Conservation (phyloP, 306 rosid species). For the Hylodesmum podocarpum region DNA sequence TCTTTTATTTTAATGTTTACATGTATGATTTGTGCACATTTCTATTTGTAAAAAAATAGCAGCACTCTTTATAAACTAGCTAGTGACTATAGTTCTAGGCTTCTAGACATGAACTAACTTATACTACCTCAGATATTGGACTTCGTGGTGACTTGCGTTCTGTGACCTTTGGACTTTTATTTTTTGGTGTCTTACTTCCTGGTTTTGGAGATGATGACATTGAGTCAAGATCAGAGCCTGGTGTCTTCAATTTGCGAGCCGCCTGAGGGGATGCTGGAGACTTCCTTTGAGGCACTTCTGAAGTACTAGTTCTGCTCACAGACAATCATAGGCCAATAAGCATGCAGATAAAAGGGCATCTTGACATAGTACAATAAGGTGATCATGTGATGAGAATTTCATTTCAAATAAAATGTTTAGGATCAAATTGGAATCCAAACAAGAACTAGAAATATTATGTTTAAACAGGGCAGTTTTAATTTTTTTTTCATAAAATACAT, state of each 20-base stretch:
- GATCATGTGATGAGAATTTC: neutral
- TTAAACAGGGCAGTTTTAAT: neutral
- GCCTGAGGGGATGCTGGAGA: conserved; percentile 62
- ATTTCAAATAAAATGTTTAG: neutral
- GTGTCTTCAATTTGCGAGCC: conserved; percentile 49
- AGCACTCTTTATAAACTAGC: neutral
- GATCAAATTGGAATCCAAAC: neutral
- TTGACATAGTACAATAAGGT: neutral
- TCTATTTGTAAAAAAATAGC: too few species aligned
- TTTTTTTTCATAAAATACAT: neutral
- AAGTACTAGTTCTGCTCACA: conserved; percentile 53
- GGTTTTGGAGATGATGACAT: conserved; percentile 47
- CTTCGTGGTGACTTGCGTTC: conserved; percentile 65
- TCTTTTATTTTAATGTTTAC: too few species aligned
- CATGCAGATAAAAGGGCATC: conserved; percentile 6
- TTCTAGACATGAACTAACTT: neutral
- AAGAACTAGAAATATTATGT: neutral
- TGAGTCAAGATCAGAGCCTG: conserved; percentile 49
- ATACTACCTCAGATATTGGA: conserved; percentile 63
- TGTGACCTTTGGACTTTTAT: conserved; percentile 53
- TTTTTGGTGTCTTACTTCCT: conserved; percentile 58
- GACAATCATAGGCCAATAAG: conserved; percentile 23
- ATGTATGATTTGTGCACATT: too few species aligned
- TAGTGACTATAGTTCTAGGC: neutral
- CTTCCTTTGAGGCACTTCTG: conserved; percentile 64